Conservation (phyloP, 305 asterid genomes). For the Fraxinus dipetala region DNA sequence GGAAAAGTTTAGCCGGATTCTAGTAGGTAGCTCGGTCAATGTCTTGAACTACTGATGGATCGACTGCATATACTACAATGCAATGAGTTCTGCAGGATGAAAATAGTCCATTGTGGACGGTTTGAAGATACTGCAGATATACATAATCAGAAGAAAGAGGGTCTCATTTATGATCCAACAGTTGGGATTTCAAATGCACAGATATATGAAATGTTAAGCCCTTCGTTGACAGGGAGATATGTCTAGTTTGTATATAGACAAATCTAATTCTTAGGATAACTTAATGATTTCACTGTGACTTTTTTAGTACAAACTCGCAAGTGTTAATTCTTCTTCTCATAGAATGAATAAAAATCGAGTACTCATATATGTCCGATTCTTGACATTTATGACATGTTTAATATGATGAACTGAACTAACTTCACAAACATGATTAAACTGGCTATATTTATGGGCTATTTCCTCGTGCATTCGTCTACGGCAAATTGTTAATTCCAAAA, state of each 20-base stretch:
- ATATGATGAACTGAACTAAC: background rate
- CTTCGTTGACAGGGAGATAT: constrained; percentile 2
- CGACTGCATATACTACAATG: constrained; percentile 2
- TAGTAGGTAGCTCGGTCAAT: constrained; percentile 12
- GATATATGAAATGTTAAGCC: constrained; percentile 1
- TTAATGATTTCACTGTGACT: background rate
- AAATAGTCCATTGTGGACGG: background rate
- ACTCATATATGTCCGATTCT: background rate
- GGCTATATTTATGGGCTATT: background rate
- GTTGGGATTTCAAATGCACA: constrained; percentile 23
- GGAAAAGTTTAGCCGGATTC: constrained; percentile 47
- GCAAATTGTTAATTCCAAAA: background rate
- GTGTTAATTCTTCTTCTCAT: background rate
- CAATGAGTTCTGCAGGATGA: background rate
- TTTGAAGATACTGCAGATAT: constrained; percentile 3
- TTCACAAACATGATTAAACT: background rate
- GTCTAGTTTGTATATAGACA: constrained; percentile 28
- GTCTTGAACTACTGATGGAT: constrained; percentile 20
- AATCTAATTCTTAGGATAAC: constrained; percentile 19
- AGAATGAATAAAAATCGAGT: background rate
- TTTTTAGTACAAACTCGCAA: background rate
- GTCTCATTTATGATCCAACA: constrained; percentile 16
- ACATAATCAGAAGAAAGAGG: background rate
- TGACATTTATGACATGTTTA: background rate
- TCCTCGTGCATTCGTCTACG: background rate